Percentiles rank a stretch among this genome's conserved stretches.
Evolutionary conservation across 371 early-diverging fungal species (phyloP).

Genomic region (Syncephalis fuscata): DNA sequence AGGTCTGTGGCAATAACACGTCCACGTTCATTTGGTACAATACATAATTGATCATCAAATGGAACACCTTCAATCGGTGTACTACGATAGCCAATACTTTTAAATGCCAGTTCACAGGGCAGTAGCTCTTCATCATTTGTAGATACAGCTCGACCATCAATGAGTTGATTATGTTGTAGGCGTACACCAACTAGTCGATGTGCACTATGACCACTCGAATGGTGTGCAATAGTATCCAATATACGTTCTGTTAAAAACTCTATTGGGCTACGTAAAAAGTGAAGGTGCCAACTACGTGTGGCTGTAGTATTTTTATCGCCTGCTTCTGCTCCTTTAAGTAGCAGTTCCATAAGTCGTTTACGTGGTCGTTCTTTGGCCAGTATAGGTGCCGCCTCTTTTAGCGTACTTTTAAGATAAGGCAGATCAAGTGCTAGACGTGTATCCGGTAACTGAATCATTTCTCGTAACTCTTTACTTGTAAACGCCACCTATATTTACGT

Average conservation of each 20-base stretch:
- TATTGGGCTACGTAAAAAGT: conserved; percentile 58
- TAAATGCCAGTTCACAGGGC: conserved; percentile 26
- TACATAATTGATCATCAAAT: conserved; percentile 45
- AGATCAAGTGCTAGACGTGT: conserved; percentile 39
- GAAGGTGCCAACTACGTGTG: conserved; percentile 30
- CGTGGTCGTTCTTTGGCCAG: conserved; percentile 41
- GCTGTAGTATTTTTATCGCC: conserved; percentile 14
- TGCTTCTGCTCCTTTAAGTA: conserved; percentile 36
- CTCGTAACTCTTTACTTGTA: conserved; percentile 90
- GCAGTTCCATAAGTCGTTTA: conserved; percentile 57
- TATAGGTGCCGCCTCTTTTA: conserved; percentile 10
- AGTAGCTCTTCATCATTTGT: conserved; percentile 26
- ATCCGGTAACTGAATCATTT: conserved; percentile 61
- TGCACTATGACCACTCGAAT: background rate
- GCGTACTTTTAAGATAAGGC: conserved; percentile 20
- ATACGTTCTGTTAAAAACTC: conserved; percentile 19
- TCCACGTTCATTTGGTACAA: conserved; percentile 66
- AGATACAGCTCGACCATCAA: background rate
- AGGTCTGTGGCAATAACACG: conserved; percentile 35
- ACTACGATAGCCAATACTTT: conserved; percentile 81
- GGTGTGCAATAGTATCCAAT: conserved; percentile 2
- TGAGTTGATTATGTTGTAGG: too few species aligned
- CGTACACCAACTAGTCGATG: conserved; percentile 3
- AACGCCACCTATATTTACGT: conserved; percentile 45
- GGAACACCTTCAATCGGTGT: conserved; percentile 50